Evolutionary conservation across 495 filamentous ascomycete species (phyloP), one percentile per base, ranked within the genome.

Genomic region (Bathelium albidoporum): DNA sequence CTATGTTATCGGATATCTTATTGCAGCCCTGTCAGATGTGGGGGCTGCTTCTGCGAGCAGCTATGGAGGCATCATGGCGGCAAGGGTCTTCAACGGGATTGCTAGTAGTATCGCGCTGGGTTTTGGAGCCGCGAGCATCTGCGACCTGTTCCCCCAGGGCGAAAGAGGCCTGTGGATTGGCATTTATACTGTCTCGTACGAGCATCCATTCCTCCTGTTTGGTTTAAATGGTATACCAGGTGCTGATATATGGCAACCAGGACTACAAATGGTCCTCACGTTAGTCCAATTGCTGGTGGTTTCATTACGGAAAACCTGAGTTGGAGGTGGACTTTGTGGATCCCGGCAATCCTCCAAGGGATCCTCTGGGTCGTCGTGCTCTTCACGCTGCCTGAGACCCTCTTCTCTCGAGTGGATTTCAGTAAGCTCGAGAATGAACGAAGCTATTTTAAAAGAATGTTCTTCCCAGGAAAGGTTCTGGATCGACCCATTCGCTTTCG

Each of bases 301-400:
- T 72, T 65, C 31, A 64, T 72, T 16, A 69, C 67, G 12, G 32
- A 69, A 18, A 61, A 58, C n/a, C 53, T 72, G 3, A 66, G 66
- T 14, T 73, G 72, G 72, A 67, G 69, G 2, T 69, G 67, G 64
- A 66, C 65, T 43, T 72, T 69, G 60, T 71, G 65, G 49, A 70
- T 73, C 14, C 69, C 71, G 0, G 66, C 59, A 18, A 69, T 70
- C 41, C 60, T 70, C 45, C 61, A 61, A 26, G 65, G 62, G 3
- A 53, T 58, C 14, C 62, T 63, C 18, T 68, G 64, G 53, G 55
- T 69, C 7, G 18, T 72, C 20, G 64, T 65, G 45, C 32, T 73
- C n/a, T 67, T 73, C 20, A 68, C 65, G 26, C 67, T 75, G 1
- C 72, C 73, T 14, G 72, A 75, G 62, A 75, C 73, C 16, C 66